Evolutionary conservation across 169 alveolate species (phyloP).

Genomic region (Eimeria zaria): DNA sequence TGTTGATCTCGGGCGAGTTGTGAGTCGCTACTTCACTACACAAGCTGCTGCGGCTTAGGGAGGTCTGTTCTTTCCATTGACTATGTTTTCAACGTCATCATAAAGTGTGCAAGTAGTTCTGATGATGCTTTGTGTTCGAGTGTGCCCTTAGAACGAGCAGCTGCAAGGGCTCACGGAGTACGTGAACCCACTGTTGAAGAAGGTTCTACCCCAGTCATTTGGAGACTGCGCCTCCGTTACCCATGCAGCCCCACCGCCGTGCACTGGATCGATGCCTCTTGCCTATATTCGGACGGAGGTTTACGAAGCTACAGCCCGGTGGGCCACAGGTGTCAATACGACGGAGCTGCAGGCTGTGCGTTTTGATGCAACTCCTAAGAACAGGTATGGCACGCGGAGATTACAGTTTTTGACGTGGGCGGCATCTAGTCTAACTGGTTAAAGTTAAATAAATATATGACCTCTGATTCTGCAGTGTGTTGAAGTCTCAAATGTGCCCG

Average conservation of each 20-base stretch:
- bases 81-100: background rate
- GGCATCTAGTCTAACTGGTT: background rate
- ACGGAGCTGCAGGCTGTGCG: conserved; percentile 73
- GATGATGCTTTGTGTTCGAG: background rate
- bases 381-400: conserved; percentile 21
- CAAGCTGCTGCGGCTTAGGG: background rate
- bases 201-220: conserved; percentile 50
- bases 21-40: conserved; percentile 2
- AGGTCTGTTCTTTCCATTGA: background rate
- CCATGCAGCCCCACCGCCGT: conserved; percentile 76
- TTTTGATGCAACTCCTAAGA: conserved; percentile 28
- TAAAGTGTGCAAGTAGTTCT: background rate
- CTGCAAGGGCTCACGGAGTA: conserved; percentile 14
- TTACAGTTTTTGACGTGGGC: background rate
- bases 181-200: conserved; percentile 47
- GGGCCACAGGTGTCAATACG: conserved; percentile 79
- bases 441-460: background rate
- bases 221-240: conserved; percentile 70
- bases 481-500: background rate
- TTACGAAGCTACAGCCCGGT: conserved; percentile 82
- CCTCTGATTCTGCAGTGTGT: background rate
- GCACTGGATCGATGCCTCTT: conserved; percentile 58
- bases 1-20: conserved; percentile 62
- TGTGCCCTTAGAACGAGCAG: conserved; percentile 36
- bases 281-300: conserved; percentile 31